Percentiles rank a stretch among this genome's conserved stretches.
Conservation (phyloP, 2,329 filamentous ascomycete genomes). For the Colletotrichum sp. region DNA sequence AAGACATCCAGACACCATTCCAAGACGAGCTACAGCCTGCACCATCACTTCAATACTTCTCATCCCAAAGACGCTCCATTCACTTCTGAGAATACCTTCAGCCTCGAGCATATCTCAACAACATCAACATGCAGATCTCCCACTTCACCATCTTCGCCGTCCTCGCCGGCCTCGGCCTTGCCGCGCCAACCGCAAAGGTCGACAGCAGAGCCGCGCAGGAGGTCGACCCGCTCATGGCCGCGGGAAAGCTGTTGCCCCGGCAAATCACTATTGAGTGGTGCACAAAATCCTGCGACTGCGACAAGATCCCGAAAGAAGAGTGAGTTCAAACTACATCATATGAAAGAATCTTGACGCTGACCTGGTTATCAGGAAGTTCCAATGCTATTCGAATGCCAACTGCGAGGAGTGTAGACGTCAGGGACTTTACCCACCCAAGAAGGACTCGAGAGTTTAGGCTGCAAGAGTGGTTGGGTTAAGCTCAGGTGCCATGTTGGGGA, state of each 20-base stretch:
- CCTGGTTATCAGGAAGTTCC: conserved; percentile 31
- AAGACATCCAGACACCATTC: neutral
- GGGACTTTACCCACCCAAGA: neutral
- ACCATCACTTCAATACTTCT: neutral
- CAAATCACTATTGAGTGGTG: neutral
- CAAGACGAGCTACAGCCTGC: neutral
- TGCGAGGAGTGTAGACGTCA: conserved; percentile 28
- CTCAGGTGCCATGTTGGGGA: neutral
- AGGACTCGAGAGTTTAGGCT: neutral
- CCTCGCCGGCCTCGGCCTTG: neutral
- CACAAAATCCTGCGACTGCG: conserved; percentile 30
- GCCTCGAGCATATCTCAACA: neutral
- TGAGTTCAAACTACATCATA: neutral
- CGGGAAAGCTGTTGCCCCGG: neutral
- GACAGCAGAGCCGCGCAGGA: neutral
- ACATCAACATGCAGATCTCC: neutral
- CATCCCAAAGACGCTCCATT: neutral
- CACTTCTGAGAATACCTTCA: neutral
- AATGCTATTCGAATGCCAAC: conserved; percentile 36
- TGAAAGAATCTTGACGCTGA: neutral
- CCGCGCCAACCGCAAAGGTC: neutral
- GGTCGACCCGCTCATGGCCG: conserved; percentile 16
- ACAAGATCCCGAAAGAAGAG: conserved; percentile 24
- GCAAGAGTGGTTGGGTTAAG: neutral
- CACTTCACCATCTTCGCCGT: conserved; percentile 9